Base-by-base conservation (phyloP, 2,329 filamentous ascomycete species). In the Aspergillus sp. region DNA sequence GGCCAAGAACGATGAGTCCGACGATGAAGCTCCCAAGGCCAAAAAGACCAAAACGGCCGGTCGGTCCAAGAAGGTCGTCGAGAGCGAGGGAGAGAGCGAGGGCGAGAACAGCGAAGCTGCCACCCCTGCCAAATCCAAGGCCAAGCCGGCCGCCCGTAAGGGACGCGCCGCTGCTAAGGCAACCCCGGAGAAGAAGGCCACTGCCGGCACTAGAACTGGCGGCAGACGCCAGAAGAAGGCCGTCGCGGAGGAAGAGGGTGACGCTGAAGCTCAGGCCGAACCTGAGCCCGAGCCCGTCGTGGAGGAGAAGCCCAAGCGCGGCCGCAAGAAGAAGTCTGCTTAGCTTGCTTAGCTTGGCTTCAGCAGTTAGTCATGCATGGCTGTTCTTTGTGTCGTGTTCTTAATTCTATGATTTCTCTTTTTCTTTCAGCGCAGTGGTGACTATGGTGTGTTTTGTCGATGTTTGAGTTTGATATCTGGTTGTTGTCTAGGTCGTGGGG, bases 261-360 rank as follows among this genome's bases (percentile, higher is more conserved):
- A 64, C 2, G 57, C 58, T n/a, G 59, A 63, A 26, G 26, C 59
- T 49, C 60, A 64, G 4, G 55, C 57, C n/a, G 59, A 62, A 24
- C 31, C 59, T 50, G 36, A 42, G 36, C 36, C 36, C 14, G 36
- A 42, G 14, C 36, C 36, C 6, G 36, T 11, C 16, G 60, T 22
- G n/a, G 62, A 63, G 20, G 62, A 66, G 46, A 69, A 64, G 57
- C 63, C 67, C 11, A 72, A 70, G 66, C 65, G 67, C 55, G 61
- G 61, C 57, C 64, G 65, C 60, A 67, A 61, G 61, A 66, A 65
- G 61, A 66, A 63, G 63, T 16, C 61, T 55, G 50, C 60, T 46
- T 65, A 55, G 63, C 18, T 42, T 24, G 45, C 32, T 53, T 10
- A 16, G 31, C 6, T 42, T 42, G 39, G 18, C 36, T n/a, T 42